phyloP scores from a whole-genome alignment of 2,329 filamentous ascomycete genomes.

The Blastomyces parvus region DNA sequence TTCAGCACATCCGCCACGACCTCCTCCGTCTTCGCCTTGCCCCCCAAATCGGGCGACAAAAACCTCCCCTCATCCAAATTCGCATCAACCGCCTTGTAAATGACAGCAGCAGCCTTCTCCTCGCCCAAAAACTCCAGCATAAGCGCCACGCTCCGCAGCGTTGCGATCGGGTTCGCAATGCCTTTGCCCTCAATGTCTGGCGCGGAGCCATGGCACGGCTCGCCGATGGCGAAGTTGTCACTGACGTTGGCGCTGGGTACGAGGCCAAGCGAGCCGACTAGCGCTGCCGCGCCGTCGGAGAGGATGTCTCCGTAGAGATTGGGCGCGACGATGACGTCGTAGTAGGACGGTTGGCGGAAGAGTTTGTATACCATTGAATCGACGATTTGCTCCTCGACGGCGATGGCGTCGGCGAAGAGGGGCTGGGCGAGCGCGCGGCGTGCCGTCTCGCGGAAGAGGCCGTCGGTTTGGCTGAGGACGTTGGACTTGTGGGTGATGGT shows the following conservation, averaged over 20 bases:
- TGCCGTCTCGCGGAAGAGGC: conserved; percentile 77
- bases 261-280: conserved; percentile 83
- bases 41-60: conserved; percentile 82
- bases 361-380: conserved; percentile 99
- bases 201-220: conserved; percentile 93
- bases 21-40: conserved; percentile 73
- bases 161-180: conserved; percentile 95
- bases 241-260: conserved; percentile 94
- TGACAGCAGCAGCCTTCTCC: conserved; percentile 74
- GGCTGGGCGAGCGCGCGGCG: conserved; percentile 59
- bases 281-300: conserved; percentile 86
- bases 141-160: conserved; percentile 76
- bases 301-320: conserved; percentile 97
- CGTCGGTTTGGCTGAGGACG: conserved; percentile 91
- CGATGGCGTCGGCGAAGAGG: conserved; percentile 51
- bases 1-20: conserved; percentile 79
- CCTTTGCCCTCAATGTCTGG: conserved; percentile 89
- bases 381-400: conserved; percentile 93
- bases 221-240: conserved; percentile 87
- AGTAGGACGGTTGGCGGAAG: conserved; percentile 87
- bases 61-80: conserved; percentile 76
- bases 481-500: conserved; percentile 99
- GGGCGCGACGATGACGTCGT: conserved; percentile 96
- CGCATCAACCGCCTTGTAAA: conserved; percentile 85
- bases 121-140: conserved; percentile 96